phyloP scores from a whole-genome alignment of 2,329 filamentous ascomycete genomes.

The Magnaporthales sp. region DNA sequence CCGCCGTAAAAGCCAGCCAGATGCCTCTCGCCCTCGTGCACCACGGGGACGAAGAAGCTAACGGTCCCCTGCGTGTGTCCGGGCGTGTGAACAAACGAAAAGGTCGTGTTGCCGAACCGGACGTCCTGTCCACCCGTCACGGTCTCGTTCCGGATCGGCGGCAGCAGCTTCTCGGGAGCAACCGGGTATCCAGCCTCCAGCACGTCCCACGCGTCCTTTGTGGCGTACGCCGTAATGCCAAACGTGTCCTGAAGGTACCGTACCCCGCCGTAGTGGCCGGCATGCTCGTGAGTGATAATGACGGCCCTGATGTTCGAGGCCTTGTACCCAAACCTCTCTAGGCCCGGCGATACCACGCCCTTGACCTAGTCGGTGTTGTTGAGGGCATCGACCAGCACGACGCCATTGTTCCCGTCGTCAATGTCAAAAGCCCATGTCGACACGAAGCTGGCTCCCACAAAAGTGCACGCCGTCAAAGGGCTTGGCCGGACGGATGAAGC shows the following conservation, averaged over 20 bases:
- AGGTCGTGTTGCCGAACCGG: slow-evolving; percentile 14
- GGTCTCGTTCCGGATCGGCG: slow-evolving; percentile 7
- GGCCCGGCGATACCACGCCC: slow-evolving; percentile 12
- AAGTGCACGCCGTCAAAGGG: neutral
- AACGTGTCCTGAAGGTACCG: slow-evolving; percentile 16
- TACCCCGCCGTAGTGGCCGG: slow-evolving; percentile 19
- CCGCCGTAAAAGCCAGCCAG: slow-evolving; percentile 17
- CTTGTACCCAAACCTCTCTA: slow-evolving; percentile 13
- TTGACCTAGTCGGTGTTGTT: slow-evolving; percentile 12
- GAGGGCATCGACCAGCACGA: slow-evolving; percentile 16
- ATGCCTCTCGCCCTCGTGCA: slow-evolving; percentile 13
- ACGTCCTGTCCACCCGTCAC: slow-evolving; percentile 11
- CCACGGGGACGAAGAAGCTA: slow-evolving; percentile 14
- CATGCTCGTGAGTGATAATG: slow-evolving; percentile 19
- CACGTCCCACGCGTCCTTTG: slow-evolving; percentile 3
- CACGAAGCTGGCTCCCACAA: slow-evolving; percentile 7
- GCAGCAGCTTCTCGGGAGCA: neutral
- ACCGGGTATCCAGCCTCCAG: neutral
- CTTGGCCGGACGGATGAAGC: neutral
- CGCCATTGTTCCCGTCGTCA: slow-evolving; percentile 11
- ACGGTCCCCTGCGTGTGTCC: slow-evolving; percentile 16
- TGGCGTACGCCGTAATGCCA: slow-evolving; percentile 11
- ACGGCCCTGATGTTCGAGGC: slow-evolving; percentile 19
- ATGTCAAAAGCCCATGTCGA: slow-evolving; percentile 19
- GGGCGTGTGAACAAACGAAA: slow-evolving; percentile 13